Conservation (phyloP, 257 asterid species). For the Salvia splendens region DNA sequence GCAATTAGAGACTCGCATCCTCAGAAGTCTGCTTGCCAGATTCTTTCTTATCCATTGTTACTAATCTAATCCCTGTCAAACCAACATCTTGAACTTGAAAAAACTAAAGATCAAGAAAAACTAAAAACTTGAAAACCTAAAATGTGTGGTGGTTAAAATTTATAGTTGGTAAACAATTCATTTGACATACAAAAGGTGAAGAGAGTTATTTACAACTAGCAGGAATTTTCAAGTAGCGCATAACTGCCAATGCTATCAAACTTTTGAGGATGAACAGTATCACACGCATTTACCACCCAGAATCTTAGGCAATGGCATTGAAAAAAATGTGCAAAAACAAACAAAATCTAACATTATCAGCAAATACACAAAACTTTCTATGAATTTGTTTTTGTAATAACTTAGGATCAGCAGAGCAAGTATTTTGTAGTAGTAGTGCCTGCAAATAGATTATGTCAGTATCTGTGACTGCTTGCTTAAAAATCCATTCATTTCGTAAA, state of each 20-base stretch:
- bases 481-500: neutral
- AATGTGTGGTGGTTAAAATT: neutral
- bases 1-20: conserved; percentile 59
- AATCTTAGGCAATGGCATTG: neutral
- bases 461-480: neutral
- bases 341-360: neutral
- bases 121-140: neutral
- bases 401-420: neutral
- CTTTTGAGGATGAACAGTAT: too few species aligned
- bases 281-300: neutral
- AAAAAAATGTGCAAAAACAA: neutral
- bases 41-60: conserved; percentile 48
- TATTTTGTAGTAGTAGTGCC: neutral
- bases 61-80: conserved; percentile 34
- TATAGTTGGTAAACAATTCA: conserved; percentile 9
- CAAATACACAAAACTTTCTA: neutral
- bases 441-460: neutral
- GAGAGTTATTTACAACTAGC: neutral
- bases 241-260: too few species aligned
- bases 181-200: too few species aligned
- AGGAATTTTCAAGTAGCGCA: neutral
- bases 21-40: conserved; percentile 37
- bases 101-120: neutral
- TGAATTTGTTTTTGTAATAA: neutral
- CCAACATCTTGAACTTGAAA: conserved; percentile 4